Percentiles rank a stretch among this genome's conserved stretches.
Evolutionary conservation across 1,284 basidiomycete species (phyloP).

Genomic region (Microbotryum violaceum): DNA sequence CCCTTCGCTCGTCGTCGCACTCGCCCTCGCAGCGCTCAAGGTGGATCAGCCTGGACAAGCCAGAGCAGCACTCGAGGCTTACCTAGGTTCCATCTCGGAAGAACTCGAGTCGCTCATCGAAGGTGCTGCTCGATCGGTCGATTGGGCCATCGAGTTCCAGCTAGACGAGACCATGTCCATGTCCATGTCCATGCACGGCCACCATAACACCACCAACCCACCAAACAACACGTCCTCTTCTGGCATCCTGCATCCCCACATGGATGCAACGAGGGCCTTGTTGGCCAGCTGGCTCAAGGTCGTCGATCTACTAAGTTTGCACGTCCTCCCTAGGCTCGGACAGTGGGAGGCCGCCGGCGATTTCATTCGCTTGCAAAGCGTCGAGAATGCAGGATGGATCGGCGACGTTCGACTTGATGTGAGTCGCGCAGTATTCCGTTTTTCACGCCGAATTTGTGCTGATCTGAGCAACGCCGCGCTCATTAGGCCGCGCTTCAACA

Average conservation of each 20-base stretch:
- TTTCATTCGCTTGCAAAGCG: constrained; percentile 18
- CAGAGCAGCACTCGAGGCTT: constrained; percentile 18
- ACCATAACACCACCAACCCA: background rate
- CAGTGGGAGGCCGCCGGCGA: constrained; percentile 32
- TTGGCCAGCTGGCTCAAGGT: constrained; percentile 22
- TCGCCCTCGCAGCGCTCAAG: constrained; percentile 29
- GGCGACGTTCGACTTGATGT: constrained; percentile 27
- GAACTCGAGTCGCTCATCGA: constrained; percentile 13
- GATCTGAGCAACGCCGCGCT: background rate
- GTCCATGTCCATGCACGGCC: background rate
- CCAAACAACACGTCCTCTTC: background rate
- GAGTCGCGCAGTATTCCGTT: background rate
- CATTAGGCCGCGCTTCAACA: constrained; percentile 14
- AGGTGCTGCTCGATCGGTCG: background rate
- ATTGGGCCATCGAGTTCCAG: constrained; percentile 9
- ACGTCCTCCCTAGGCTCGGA: constrained; percentile 23
- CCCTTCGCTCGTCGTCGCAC: constrained; percentile 22
- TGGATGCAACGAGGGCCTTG: constrained; percentile 3
- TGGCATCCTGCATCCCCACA: too few relatives aligned
- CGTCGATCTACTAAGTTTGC: constrained; percentile 21
- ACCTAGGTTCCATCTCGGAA: constrained; percentile 17
- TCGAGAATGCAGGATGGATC: constrained; percentile 29
- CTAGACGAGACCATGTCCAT: constrained; percentile 9
- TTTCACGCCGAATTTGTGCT: too few relatives aligned
- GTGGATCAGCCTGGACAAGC: constrained; percentile 17